These are phyloP conservation scores for Pelargonium nanum DNA, from an alignment of 345 rosid genomes.

Conservation along the genomic window DNA sequence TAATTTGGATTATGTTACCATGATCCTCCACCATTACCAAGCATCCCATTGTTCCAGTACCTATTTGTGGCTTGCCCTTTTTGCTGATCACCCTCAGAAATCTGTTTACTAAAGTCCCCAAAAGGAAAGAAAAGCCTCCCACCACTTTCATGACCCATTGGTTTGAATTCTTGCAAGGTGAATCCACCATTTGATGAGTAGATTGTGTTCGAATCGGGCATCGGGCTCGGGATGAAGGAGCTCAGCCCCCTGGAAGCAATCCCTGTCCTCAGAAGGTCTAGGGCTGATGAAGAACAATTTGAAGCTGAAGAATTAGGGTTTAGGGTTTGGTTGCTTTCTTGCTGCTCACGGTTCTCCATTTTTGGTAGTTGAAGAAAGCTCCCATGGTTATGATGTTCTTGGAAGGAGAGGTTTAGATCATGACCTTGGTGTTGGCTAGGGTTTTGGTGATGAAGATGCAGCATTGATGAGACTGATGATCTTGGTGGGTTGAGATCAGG, in stretches of 20 bases:
- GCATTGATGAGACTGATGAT: slow-evolving; percentile 10
- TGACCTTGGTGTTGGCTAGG: slow-evolving; percentile 52
- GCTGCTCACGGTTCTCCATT: slow-evolving; percentile 16
- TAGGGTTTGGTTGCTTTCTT: slow-evolving; percentile 14
- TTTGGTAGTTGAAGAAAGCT: slow-evolving; percentile 40
- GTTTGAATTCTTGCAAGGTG: slow-evolving; percentile 64
- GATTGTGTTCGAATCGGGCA: slow-evolving; percentile 44
- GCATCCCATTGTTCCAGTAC: slow-evolving; percentile 71
- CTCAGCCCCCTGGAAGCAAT: slow-evolving; percentile 38
- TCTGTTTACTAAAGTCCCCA: slow-evolving; percentile 71
- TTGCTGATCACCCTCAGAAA: slow-evolving; percentile 28
- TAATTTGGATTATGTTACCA: too few species aligned
- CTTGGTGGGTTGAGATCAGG: neutral
- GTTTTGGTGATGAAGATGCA: slow-evolving; percentile 37
- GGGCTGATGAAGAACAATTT: slow-evolving; percentile 39
- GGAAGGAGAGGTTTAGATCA: slow-evolving; percentile 75
- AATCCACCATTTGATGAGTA: slow-evolving; percentile 38
- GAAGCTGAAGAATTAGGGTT: neutral
- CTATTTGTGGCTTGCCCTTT: slow-evolving; percentile 50
- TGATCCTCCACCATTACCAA: slow-evolving; percentile 68
- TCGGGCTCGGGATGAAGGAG: slow-evolving; percentile 56
- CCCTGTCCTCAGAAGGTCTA: slow-evolving; percentile 43
- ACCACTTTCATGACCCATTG: slow-evolving; percentile 43
- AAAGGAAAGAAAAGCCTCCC: slow-evolving; percentile 77
- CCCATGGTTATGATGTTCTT: slow-evolving; percentile 29